These are phyloP conservation scores for Bothriochloa decipiens DNA, from an alignment of 176 grass and related monocot genomes.

Conservation along the genomic window DNA sequence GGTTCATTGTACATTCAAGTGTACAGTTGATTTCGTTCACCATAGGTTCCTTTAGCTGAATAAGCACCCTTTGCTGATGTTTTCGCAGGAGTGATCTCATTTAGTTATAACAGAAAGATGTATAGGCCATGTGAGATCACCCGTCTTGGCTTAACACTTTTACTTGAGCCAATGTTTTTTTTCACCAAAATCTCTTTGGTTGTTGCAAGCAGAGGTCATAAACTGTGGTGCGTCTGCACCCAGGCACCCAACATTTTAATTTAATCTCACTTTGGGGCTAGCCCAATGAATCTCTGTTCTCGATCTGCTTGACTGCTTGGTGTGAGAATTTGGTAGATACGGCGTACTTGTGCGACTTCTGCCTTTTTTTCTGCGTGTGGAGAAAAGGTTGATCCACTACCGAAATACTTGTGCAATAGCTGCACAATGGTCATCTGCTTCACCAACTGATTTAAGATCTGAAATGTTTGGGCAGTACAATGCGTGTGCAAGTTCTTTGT, in stretches of 20 bases:
- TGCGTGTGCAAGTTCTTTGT: not conserved
- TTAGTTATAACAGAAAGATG: slow-evolving; percentile 38
- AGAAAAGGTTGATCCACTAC: not conserved
- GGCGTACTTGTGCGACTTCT: not conserved
- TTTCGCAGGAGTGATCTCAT: slow-evolving; percentile 35
- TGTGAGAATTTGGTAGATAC: slow-evolving; percentile 13
- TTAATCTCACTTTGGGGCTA: not conserved
- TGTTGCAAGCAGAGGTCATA: slow-evolving; percentile 28
- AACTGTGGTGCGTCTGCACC: slow-evolving; percentile 33
- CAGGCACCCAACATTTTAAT: not conserved
- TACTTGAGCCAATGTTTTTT: slow-evolving; percentile 25
- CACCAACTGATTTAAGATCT: not conserved
- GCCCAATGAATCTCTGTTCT: not conserved
- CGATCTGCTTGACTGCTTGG: not conserved
- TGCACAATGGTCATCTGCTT: not conserved
- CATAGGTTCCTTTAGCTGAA: slow-evolving; percentile 32
- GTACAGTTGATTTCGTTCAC: slow-evolving; percentile 54
- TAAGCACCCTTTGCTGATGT: slow-evolving; percentile 11
- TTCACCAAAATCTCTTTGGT: slow-evolving; percentile 50
- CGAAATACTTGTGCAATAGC: not conserved
- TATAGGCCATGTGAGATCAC: slow-evolving; percentile 48
- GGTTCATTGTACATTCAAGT: slow-evolving; percentile 63
- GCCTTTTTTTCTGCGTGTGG: not conserved
- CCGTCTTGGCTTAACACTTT: slow-evolving; percentile 32
- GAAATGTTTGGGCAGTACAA: not conserved